These are phyloP conservation scores for Halteria grandinella DNA, from an alignment of 73 alveolate species.

Conservation along the genomic window DNA sequence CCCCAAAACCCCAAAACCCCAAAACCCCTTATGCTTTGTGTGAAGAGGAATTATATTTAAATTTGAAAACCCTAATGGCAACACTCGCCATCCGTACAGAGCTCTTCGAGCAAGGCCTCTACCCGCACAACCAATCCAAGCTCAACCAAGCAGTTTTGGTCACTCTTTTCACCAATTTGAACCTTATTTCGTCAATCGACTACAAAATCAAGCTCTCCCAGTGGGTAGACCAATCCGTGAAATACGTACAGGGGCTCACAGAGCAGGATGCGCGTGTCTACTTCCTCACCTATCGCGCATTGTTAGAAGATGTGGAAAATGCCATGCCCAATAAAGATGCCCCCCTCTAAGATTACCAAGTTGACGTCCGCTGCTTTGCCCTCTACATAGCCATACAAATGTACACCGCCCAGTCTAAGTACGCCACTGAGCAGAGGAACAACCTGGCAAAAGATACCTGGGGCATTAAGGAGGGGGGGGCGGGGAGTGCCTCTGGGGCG, in stretches of 20 bases:
- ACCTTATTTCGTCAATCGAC: constrained; percentile 77
- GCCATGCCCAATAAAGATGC: constrained; percentile 8
- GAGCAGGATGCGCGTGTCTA: constrained; percentile 83
- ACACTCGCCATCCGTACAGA: constrained; percentile 81
- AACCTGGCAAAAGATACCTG: constrained; percentile 56
- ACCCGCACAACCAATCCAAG: constrained; percentile 75
- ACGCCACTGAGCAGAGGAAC: constrained; percentile 25
- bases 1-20: too few species aligned
- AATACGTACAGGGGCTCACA: constrained; percentile 76
- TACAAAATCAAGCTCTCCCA: constrained; percentile 83
- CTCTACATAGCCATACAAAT: constrained; percentile 58
- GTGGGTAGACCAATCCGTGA: constrained; percentile 86
- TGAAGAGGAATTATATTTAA: too few species aligned
- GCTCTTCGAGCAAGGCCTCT: constrained; percentile 88
- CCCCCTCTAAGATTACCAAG: constrained; percentile 20
- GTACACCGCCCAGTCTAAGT: constrained; percentile 34
- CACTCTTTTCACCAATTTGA: constrained; percentile 79
- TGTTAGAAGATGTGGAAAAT: constrained; percentile 73
- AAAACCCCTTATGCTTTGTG: too few species aligned
- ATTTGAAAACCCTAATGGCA: too few species aligned
- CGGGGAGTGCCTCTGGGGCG: background rate
- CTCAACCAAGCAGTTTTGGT: constrained; percentile 75
- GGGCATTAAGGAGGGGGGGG: constrained; percentile 31
- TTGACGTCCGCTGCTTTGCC: constrained; percentile 69
- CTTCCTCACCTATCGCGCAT: constrained; percentile 77